Conservation (phyloP, 2,329 filamentous ascomycete species). For the Emergomyces pasteurianus region DNA sequence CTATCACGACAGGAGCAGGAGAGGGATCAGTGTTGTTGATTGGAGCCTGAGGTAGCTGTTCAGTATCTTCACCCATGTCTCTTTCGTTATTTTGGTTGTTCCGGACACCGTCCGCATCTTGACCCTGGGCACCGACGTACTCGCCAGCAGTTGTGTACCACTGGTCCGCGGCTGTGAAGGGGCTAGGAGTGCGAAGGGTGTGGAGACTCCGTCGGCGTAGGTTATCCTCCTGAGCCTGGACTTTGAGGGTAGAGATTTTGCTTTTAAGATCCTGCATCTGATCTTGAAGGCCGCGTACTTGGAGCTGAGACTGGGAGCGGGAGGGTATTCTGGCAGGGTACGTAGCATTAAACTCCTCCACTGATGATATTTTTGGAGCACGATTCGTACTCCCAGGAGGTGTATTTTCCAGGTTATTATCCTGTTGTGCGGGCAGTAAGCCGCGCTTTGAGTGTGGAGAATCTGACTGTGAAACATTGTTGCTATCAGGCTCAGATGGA, state of each 20-base stretch:
- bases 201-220: constrained; percentile 66
- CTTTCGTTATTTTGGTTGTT: not conserved
- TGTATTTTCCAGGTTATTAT: not conserved
- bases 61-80: not conserved
- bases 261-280: constrained; percentile 79
- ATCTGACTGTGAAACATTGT: not conserved
- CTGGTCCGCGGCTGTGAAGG: constrained; percentile 61
- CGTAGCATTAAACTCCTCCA: constrained; percentile 25
- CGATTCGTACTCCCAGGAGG: not conserved
- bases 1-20: not conserved
- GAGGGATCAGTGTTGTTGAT: not conserved
- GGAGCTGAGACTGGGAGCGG: constrained; percentile 59
- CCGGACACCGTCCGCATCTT: constrained; percentile 8
- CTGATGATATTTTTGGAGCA: constrained; percentile 15
- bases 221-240: constrained; percentile 67
- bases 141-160: constrained; percentile 37
- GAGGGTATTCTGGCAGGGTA: constrained; percentile 39
- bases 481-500: not conserved
- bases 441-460: not conserved
- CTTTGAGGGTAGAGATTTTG: constrained; percentile 67
- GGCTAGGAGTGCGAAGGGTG: constrained; percentile 62
- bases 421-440: not conserved
- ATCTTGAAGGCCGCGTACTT: constrained; percentile 63
- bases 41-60: not conserved
- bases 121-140: constrained; percentile 18